These are phyloP conservation scores for Flaveria sonorensis DNA, from an alignment of 129 eudicot species.

Conservation along the genomic window DNA sequence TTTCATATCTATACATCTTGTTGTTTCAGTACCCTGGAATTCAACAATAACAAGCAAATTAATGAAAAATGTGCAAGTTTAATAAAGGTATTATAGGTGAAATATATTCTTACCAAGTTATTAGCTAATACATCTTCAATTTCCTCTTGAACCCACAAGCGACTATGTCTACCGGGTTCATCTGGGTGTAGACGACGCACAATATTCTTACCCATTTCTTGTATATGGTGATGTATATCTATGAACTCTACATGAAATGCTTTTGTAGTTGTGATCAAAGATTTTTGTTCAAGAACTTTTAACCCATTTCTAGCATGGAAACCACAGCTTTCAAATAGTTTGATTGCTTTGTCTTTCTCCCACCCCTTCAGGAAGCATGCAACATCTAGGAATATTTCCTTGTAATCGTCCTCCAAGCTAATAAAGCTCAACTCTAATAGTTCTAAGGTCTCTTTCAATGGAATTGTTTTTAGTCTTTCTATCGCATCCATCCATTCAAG, in stretches of 20 bases:
- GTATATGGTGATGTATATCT: slow-evolving; percentile 33
- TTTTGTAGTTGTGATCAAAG: neutral
- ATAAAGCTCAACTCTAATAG: slow-evolving; percentile 44
- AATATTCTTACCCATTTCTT: slow-evolving; percentile 37
- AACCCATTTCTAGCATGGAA: slow-evolving; percentile 29
- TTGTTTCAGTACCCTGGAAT: slow-evolving; percentile 12
- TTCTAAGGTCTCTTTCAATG: slow-evolving; percentile 23
- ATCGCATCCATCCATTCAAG: slow-evolving; percentile 38
- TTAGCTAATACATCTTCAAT: slow-evolving; percentile 21
- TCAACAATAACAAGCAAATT: neutral
- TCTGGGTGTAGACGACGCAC: slow-evolving; percentile 15
- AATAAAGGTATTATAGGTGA: neutral
- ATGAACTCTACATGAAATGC: neutral
- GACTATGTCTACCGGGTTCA: slow-evolving; percentile 9
- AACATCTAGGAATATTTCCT: slow-evolving; percentile 37
- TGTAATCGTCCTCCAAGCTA: slow-evolving; percentile 41
- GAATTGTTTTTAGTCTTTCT: slow-evolving; percentile 25
- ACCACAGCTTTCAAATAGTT: slow-evolving; percentile 22
- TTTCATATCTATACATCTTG: neutral
- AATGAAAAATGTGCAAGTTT: neutral
- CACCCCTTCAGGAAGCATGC: slow-evolving; percentile 30
- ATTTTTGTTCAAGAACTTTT: slow-evolving; percentile 24
- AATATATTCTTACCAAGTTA: slow-evolving; percentile 12
- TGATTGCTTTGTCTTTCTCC: neutral
- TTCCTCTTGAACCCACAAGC: slow-evolving; percentile 28